Conservation (phyloP, 2,329 filamentous ascomycete genomes). For the Aspergillus phoenicis region DNA sequence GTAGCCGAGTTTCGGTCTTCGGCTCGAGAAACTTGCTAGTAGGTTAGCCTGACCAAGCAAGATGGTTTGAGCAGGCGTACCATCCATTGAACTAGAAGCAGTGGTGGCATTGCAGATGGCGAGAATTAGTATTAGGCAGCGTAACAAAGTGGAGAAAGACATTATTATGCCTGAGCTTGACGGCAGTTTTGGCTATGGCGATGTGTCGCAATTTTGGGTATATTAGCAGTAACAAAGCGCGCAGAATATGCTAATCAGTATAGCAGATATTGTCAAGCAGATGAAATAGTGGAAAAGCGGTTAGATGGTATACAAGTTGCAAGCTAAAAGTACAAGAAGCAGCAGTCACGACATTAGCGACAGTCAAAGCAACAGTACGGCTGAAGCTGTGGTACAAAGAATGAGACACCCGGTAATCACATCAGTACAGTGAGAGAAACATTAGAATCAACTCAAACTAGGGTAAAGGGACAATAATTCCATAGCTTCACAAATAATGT, state of each 20-base stretch:
- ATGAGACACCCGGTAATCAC: neutral
- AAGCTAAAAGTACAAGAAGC: neutral
- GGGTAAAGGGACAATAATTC: neutral
- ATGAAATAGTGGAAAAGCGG: neutral
- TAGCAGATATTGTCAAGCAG: neutral
- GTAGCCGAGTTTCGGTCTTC: conserved; percentile 15
- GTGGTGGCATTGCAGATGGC: too few relatives aligned
- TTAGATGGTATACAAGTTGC: neutral
- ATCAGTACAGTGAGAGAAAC: neutral
- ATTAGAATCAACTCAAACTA: neutral
- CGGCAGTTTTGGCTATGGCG: neutral
- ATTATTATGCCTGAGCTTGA: neutral
- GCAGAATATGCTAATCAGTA: fast-evolving
- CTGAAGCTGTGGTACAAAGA: neutral
- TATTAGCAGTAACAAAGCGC: neutral
- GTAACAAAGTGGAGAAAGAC: neutral
- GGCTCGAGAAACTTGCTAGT: conserved; percentile 7
- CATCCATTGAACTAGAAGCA: neutral
- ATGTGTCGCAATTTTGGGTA: neutral
- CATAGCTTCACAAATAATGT: neutral
- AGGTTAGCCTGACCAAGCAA: neutral
- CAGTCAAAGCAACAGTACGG: neutral
- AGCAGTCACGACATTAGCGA: neutral
- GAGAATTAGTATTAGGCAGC: neutral
- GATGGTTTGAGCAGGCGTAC: conserved; percentile 4